These are phyloP conservation scores for Pseudogymnoascus sp. DNA, from an alignment of 2,329 filamentous ascomycete species.

Conservation along the genomic window DNA sequence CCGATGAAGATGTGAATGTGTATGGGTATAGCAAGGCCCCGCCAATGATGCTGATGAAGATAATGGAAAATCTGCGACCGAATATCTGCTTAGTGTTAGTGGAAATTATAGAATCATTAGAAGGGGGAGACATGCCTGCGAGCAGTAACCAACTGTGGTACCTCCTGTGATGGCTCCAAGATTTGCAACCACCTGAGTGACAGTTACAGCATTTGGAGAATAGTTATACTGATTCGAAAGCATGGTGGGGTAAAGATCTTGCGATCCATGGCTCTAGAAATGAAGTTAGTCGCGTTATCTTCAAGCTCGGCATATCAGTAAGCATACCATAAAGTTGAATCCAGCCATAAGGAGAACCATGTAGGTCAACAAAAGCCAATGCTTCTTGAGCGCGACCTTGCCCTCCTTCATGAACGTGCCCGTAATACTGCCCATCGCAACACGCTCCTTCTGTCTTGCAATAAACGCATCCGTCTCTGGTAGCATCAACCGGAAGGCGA, in stretches of 20 bases:
- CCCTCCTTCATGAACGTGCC: constrained; percentile 67
- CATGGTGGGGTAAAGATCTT: constrained; percentile 53
- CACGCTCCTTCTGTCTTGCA: constrained; percentile 55
- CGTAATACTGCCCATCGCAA: constrained; percentile 49
- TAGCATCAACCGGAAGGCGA: constrained; percentile 65
- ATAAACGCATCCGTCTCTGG: constrained; percentile 70
- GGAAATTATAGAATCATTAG: background rate
- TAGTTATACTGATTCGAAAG: constrained; percentile 44
- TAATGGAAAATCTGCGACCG: constrained; percentile 60
- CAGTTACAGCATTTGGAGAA: constrained; percentile 40
- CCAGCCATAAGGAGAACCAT: constrained; percentile 81
- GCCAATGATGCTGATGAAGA: constrained; percentile 54
- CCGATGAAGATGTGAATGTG: constrained; percentile 53
- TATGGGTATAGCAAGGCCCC: constrained; percentile 79
- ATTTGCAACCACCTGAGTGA: constrained; percentile 65
- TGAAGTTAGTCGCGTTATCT: background rate
- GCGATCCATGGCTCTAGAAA: constrained; percentile 22
- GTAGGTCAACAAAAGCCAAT: constrained; percentile 75
- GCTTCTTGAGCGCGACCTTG: constrained; percentile 65
- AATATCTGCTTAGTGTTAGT: constrained; percentile 35
- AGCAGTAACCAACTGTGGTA: constrained; percentile 56
- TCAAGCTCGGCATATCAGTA: constrained; percentile 20
- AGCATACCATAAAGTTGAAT: constrained; percentile 81
- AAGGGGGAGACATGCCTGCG: constrained; percentile 33
- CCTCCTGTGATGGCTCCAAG: constrained; percentile 63